Evolutionary conservation across 1,139 yeast genomes (phyloP), one percentile per base, ranked within the genome.

Genomic region (Groenewaldozyma sp.): DNA sequence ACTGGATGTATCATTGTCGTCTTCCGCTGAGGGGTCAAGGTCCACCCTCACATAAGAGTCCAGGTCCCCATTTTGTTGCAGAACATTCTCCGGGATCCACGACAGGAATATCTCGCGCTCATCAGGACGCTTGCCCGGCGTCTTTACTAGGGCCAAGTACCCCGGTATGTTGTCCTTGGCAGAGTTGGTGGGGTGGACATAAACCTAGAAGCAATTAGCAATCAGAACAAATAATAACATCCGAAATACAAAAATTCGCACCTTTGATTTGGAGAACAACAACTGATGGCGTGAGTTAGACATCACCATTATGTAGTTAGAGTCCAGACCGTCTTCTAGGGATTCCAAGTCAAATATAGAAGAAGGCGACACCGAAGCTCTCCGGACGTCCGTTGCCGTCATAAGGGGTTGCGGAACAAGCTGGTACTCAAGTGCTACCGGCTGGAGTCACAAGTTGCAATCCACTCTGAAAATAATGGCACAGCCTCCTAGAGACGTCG

Each of bases 111-210:
- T 65, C 32, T 83, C 94, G 9, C 33, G 33, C 13, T 29, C 33
- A 14, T 19, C 17, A 29, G 68, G 68, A 46, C 74, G 73, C 17
- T 74, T 56, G 4, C 71, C 57, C 29, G 72, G 73, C 31, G 73
- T 71, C 31, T 52, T 52, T 11, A 78, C 72, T 20, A 91, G 64
- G 6, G 82, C 66, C 31, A 91, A 56, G 54, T 72, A 84, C 2
- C 98, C 98, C 0, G 80, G 61, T 18, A 88, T 67, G 54, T 88
- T 87, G 56, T 88, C 95, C 45, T 67, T 69, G 34, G 84, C 73
- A 14, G 78, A 70, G 13, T 74, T 68, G 1, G 93, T 74, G 3
- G 94, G 94, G 58, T 91, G 98, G 4, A 87, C 71, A 56, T 77
- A 86, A 3, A 81, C 86, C 58, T 81, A 31, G n/a, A 29, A 11